Percentiles rank a stretch among this genome's conserved stretches.
Evolutionary conservation across 306 rosid genomes (phyloP).

Genomic region (Inga leiocalycina): DNA sequence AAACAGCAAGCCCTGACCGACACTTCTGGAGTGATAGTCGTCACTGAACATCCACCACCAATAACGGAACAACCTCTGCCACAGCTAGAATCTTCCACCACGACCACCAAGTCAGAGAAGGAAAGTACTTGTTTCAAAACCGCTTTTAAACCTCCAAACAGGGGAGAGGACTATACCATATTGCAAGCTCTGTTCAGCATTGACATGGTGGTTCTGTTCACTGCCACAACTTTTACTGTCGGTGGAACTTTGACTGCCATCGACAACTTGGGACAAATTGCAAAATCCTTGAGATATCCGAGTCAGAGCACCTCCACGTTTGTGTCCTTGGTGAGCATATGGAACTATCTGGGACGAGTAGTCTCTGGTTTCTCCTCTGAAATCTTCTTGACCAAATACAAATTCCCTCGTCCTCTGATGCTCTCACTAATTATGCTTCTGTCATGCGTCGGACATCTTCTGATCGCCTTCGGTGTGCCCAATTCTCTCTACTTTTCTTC

Average conservation of each 20-base stretch:
- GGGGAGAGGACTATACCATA: constrained; percentile 75
- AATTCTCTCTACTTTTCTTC: constrained; percentile 63
- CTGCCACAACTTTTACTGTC: constrained; percentile 43
- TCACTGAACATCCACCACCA: constrained; percentile 27
- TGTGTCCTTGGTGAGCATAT: constrained; percentile 71
- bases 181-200: constrained; percentile 73
- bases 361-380: constrained; percentile 58
- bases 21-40: constrained; percentile 19
- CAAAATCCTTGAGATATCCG: constrained; percentile 59
- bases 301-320: constrained; percentile 54
- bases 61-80: not conserved
- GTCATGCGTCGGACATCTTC: constrained; percentile 63
- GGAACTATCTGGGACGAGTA: constrained; percentile 73
- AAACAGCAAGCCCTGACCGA: constrained; percentile 14
- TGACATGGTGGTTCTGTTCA: constrained; percentile 63
- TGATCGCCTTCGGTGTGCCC: constrained; percentile 61
- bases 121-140: constrained; percentile 31
- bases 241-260: constrained; percentile 72
- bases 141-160: constrained; percentile 52
- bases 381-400: constrained; percentile 55
- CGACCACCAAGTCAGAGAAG: not conserved
- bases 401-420: constrained; percentile 64
- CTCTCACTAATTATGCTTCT: constrained; percentile 53
- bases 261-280: constrained; percentile 80
- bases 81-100: not conserved